Evolutionary conservation across 148 eudicot species (phyloP).

Genomic region (Vaccinium corymbosum): DNA sequence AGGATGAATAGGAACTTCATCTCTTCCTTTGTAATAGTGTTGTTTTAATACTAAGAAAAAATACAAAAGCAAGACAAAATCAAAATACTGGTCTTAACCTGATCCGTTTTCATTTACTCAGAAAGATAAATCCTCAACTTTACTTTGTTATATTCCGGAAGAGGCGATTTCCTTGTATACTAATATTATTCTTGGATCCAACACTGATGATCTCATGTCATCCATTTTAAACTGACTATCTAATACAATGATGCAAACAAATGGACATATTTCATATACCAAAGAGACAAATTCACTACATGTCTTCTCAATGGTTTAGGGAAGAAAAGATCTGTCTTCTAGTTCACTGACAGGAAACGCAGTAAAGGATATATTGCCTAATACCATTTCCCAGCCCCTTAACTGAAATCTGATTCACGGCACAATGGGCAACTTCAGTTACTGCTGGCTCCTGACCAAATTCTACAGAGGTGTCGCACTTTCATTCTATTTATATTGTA

Average conservation of each 20-base stretch:
- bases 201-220: background rate
- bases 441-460: background rate
- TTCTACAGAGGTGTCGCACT: background rate
- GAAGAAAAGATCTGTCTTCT: background rate
- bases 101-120: background rate
- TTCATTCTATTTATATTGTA: background rate
- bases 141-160: background rate
- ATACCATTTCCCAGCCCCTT: background rate
- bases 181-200: background rate
- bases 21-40: background rate
- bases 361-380: background rate
- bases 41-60: background rate
- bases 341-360: background rate
- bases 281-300: background rate
- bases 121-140: background rate
- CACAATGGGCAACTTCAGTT: background rate
- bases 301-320: background rate
- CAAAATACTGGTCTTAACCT: background rate
- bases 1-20: background rate
- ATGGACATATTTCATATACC: background rate
- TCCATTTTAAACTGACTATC: background rate
- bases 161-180: background rate
- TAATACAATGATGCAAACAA: background rate
- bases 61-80: background rate
- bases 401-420: background rate